These are phyloP conservation scores for Lentinus brumalis DNA, from an alignment of 768 basidiomycete species.

Conservation along the genomic window DNA sequence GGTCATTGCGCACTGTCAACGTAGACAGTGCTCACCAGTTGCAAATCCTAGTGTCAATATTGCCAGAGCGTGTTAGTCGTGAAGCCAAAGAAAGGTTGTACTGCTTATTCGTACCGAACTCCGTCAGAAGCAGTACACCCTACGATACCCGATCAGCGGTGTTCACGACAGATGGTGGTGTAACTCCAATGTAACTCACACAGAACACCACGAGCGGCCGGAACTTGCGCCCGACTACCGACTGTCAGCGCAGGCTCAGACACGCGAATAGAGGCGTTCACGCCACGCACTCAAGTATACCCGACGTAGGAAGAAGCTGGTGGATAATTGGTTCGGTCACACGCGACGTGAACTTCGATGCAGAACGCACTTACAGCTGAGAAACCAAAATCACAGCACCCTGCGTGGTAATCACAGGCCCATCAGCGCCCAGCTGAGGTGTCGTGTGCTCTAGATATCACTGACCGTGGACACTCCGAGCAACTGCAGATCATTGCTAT, in stretches of 20 bases:
- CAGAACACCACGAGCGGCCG: conserved; percentile 3
- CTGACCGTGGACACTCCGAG: conserved; percentile 11
- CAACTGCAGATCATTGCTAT: neutral
- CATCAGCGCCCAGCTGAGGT: neutral
- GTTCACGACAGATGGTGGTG: neutral
- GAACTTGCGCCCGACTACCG: conserved; percentile 2
- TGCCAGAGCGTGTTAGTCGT: neutral
- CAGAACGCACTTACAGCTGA: neutral
- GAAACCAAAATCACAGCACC: conserved; percentile 6
- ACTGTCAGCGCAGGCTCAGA: neutral
- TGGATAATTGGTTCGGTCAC: neutral
- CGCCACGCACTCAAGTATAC: conserved; percentile 1
- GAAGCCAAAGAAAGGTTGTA: neutral
- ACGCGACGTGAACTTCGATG: neutral
- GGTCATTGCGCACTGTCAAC: neutral
- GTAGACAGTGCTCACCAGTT: neutral
- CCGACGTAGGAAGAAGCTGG: conserved; percentile 9
- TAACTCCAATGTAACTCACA: neutral
- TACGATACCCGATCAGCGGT: neutral
- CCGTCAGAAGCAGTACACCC: neutral
- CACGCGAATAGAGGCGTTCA: neutral
- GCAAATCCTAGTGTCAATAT: neutral
- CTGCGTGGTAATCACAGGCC: neutral
- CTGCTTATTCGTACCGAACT: neutral
- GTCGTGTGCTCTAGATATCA: neutral